Evolutionary conservation across 768 basidiomycete genomes (phyloP).

Genomic region (Hygrophorus russula): DNA sequence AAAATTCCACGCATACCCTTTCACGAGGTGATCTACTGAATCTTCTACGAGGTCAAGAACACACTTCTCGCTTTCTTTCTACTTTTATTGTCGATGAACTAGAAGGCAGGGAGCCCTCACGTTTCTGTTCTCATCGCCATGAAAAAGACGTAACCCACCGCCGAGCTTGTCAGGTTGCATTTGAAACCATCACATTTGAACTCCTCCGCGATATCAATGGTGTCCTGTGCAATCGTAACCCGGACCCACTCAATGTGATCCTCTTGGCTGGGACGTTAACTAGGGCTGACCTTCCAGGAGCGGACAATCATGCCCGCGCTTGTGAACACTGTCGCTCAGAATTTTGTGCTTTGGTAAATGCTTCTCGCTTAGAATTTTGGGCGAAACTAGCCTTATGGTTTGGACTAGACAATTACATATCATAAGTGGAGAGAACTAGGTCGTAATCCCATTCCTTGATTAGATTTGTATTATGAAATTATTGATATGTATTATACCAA

Average conservation of each 20-base stretch:
- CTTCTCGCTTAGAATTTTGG: constrained; percentile 57
- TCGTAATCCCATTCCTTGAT: not conserved
- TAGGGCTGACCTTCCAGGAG: constrained; percentile 33
- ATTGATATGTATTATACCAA: too few relatives aligned
- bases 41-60: constrained; percentile 60
- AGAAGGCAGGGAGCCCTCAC: constrained; percentile 47
- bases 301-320: constrained; percentile 31
- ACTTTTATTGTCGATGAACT: constrained; percentile 68
- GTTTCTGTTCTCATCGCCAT: constrained; percentile 36
- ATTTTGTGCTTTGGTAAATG: constrained; percentile 48
- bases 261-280: constrained; percentile 61
- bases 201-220: constrained; percentile 67
- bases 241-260: constrained; percentile 63
- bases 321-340: constrained; percentile 58
- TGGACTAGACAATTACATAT: constrained; percentile 35
- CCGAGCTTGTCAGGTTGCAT: constrained; percentile 57
- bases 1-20: constrained; percentile 28
- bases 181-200: constrained; percentile 66
- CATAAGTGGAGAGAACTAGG: constrained; percentile 9
- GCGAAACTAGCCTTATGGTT: constrained; percentile 55
- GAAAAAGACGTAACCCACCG: constrained; percentile 32
- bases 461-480: too few relatives aligned
- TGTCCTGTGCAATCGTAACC: constrained; percentile 49
- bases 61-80: constrained; percentile 62
- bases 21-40: constrained; percentile 37